Evolutionary conservation across 805 yeast species (phyloP).

Genomic region (Yamadazyma philogaea): DNA sequence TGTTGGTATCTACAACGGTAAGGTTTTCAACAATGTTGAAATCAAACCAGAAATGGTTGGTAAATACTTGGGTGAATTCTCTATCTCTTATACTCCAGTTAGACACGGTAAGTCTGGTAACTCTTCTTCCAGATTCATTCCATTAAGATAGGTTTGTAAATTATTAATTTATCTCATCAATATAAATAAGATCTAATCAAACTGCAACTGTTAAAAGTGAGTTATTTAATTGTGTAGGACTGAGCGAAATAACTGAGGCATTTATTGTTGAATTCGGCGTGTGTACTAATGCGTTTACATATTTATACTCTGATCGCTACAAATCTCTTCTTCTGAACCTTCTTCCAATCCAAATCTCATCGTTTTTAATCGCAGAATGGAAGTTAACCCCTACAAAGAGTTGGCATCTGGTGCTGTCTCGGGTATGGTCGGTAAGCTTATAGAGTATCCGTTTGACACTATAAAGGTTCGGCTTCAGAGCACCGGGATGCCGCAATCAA

Average conservation of each 20-base stretch:
- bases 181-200: conserved; percentile 3
- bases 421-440: conserved; percentile 78
- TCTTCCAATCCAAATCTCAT: not conserved
- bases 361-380: conserved; percentile 5
- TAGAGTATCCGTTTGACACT: conserved; percentile 93
- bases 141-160: conserved; percentile 41
- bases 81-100: conserved; percentile 99
- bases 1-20: conserved; percentile 99
- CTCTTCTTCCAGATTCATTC: conserved; percentile 76
- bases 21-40: conserved; percentile 98
- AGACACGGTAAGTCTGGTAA: conserved; percentile 99
- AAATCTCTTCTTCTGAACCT: not conserved
- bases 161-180: conserved; percentile 10
- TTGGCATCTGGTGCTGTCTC: conserved; percentile 54
- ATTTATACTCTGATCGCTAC: no score
- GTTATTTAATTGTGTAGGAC: not conserved
- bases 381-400: conserved; percentile 30
- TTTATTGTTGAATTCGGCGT: not conserved
- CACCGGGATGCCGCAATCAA: conserved; percentile 42
- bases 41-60: conserved; percentile 99
- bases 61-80: conserved; percentile 99
- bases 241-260: not conserved
- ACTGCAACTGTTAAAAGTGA: not conserved
- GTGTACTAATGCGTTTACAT: no score
- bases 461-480: conserved; percentile 84